Base-by-base conservation (phyloP, 352 stramenopile genomes). In the Pythium folliculosum region DNA sequence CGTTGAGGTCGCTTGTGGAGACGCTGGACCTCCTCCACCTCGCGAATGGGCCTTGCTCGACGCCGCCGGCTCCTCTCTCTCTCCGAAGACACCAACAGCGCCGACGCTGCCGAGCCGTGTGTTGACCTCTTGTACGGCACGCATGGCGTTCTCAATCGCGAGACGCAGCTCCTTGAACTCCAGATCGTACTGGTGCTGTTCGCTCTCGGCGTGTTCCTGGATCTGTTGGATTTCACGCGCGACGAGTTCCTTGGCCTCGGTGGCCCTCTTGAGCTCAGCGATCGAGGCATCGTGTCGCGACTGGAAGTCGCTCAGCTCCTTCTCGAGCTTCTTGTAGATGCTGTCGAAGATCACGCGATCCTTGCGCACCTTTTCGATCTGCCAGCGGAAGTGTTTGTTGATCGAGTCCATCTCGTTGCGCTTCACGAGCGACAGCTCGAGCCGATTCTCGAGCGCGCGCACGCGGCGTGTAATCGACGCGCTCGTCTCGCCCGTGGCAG, bases 251-350 rank as follows among this genome's bases (percentile, higher is more conserved):
- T 85, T 86, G 54, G 77, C 80, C 12, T 86, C 63, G 0, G 73
- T 77, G 6, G 67, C 79, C 30, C 75, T 75, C 53, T 70, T 54
- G 22, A 92, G 67, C 30, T 91, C 86, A 14, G 69, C 61, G 10
- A 67, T 65, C 6, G 69, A 76, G 38, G 79, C 73, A n/a, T 89
- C 75, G 50, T 89, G 77, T 0, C 84, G 78, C 7, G 72, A 32
- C 7, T 77, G 80, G 43, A 58, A 87, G 16, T 85, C 83, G 50
- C 72, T 83, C 47, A 78, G 76, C 67, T 95, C 85, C 7, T 81
- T 77, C 70, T 94, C 87, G 21, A 95, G 75, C 45, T 95, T 93
- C 69, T 92, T 93, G 77, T 95, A 92, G 56, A 95, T 92, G 14
- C 82, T 70, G 55, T 94, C 85, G 61, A 94, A 94, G 60, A 95